Evolutionary conservation across 257 asterid species (phyloP), one percentile per base, ranked within the genome.

Genomic region (Paraleonurus japonicus): DNA sequence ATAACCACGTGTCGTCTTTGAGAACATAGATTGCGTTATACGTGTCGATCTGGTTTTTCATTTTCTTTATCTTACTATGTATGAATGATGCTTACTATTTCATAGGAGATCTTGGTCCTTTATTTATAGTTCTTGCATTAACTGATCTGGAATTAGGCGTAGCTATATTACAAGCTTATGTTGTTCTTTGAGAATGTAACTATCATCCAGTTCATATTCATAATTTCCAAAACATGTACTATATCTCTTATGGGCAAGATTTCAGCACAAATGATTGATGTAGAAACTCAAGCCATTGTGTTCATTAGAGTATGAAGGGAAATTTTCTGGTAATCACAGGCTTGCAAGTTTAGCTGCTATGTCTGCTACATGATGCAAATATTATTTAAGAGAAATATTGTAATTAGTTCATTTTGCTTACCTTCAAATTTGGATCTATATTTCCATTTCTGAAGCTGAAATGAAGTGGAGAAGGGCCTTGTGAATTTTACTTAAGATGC

Each of bases 241-340:
- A 24, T 22, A 27, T 27, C 48, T 37, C 53, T 63, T 62, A 8
- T 33, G 51, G 37, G n/a, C 27, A 35, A 64, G 50, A 62, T 63
- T 64, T 72, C 71, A 50, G 65, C 54, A 48, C 27, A 20, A 62
- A 32, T 51, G 65, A 50, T 50, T 8, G 76, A 20, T 20, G 48
- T 23, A 20, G 22, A 39, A n/a, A 57, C 22, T 33, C 48, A 53
- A 43, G 9, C 51, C 41, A 41, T 39, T 23, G 48, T 71, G 62
- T 47, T 72, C 24, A 60, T 61, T 47, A 3, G 76, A 15, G 16
- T 15, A 47, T 47, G 50, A 28, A 23, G 23, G 8, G 23, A 53
- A 27, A 68, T 17, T 68, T 23, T 37, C 33, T 53, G 35, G 67
- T 33, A 57, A 37, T 70, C 20, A n/a, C 7, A 2, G 43, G 45